A percentile compares a stretch with the other conserved stretches of the same genome.
Conservation (phyloP, 441 rosid species). For the Syzygium malaccense region DNA sequence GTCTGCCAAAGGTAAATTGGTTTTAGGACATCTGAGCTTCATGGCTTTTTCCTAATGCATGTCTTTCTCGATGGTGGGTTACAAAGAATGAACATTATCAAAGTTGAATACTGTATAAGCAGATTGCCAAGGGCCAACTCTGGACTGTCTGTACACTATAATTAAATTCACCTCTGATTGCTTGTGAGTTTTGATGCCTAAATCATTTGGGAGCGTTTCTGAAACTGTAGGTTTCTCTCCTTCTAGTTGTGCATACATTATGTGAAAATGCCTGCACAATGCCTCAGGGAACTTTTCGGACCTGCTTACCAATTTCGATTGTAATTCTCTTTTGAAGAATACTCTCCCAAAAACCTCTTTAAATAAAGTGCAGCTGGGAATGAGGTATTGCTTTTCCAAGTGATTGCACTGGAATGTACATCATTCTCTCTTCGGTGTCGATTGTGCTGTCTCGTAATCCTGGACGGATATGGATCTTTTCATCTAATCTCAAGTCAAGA, state of each 20-base stretch:
- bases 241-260: neutral
- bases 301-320: neutral
- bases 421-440: neutral
- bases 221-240: neutral
- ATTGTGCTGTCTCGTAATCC: neutral
- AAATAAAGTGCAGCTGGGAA: neutral
- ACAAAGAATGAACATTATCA: neutral
- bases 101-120: neutral
- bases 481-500: neutral
- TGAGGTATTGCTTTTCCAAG: neutral
- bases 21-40: neutral
- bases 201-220: neutral
- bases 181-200: neutral
- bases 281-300: neutral
- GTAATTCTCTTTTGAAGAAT: neutral
- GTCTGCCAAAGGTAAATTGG: conserved; percentile 81
- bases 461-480: neutral
- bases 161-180: neutral
- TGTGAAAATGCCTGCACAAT: neutral
- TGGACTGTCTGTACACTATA: neutral
- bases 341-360: neutral
- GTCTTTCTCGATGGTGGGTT: neutral
- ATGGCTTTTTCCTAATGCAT: neutral
- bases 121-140: neutral
- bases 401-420: neutral